Evolutionary conservation across 1,139 yeast species (phyloP).

Genomic region (Yamadazyma conglobata): DNA sequence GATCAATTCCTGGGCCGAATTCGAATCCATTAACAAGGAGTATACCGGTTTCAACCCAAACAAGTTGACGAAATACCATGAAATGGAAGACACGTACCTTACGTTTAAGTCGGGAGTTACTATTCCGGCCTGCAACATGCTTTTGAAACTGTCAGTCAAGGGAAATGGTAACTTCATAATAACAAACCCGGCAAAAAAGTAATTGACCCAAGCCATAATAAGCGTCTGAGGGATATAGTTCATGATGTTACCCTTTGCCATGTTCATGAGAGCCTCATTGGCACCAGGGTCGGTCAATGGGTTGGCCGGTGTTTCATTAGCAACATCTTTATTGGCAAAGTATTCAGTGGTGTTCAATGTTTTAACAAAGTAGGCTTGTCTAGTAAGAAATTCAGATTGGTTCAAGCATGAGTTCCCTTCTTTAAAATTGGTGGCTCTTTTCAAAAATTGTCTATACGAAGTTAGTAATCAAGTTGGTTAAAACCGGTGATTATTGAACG

Average conservation of each 20-base stretch:
- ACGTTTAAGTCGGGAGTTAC: slow-evolving; percentile 82
- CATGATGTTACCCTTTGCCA: slow-evolving; percentile 79
- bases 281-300: slow-evolving; percentile 70
- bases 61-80: slow-evolving; percentile 95
- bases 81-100: slow-evolving; percentile 90
- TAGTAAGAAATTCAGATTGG: slow-evolving; percentile 41
- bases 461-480: slow-evolving; percentile 7
- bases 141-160: slow-evolving; percentile 80
- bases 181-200: slow-evolving; percentile 88
- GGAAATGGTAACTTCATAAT: slow-evolving; percentile 63
- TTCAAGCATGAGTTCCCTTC: slow-evolving; percentile 46
- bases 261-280: slow-evolving; percentile 71
- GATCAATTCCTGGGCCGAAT: slow-evolving; percentile 48
- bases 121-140: slow-evolving; percentile 88
- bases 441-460: slow-evolving; percentile 42
- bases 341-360: slow-evolving; percentile 51
- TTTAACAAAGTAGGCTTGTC: slow-evolving; percentile 43
- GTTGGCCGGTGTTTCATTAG: slow-evolving; percentile 47
- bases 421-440: slow-evolving; percentile 53
- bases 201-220: slow-evolving; percentile 95
- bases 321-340: slow-evolving; percentile 42
- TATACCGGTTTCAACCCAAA: slow-evolving; percentile 82
- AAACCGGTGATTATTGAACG: slow-evolving; percentile 19
- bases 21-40: slow-evolving; percentile 57
- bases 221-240: slow-evolving; percentile 88